Conservation (phyloP, 2,329 filamentous ascomycete genomes). For the Venturia aucupariae region DNA sequence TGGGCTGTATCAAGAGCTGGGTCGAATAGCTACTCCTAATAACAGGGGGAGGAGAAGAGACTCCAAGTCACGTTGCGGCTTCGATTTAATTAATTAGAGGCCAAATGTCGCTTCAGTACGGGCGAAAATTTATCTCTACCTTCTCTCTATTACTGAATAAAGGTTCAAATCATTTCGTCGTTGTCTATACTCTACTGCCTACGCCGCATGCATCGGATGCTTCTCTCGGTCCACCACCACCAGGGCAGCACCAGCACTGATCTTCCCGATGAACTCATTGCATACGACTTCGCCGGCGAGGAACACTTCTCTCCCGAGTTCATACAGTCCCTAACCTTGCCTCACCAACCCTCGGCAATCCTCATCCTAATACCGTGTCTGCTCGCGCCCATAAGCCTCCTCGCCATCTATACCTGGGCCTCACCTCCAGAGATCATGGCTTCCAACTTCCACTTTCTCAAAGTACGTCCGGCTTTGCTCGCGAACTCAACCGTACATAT, state of each 20-base stretch:
- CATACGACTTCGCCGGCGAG: conserved; percentile 2
- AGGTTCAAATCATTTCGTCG: neutral
- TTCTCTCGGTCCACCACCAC: neutral
- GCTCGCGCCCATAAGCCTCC: neutral
- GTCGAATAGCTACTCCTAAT: neutral
- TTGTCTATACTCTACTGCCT: neutral
- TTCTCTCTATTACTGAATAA: neutral
- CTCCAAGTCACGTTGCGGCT: neutral
- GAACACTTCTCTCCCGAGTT: conserved; percentile 5
- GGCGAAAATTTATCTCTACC: neutral
- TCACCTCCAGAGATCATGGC: neutral
- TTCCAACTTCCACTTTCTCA: conserved; percentile 20
- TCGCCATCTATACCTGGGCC: neutral
- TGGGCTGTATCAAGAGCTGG: neutral
- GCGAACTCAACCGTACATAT: neutral
- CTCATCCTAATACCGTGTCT: neutral
- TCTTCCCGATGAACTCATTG: conserved; percentile 4
- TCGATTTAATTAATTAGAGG: neutral
- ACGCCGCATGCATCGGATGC: neutral
- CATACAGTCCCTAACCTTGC: neutral
- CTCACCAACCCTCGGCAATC: neutral
- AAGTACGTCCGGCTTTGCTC: conserved; percentile 16
- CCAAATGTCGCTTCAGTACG: neutral
- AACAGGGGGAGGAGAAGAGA: neutral
- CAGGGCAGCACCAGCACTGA: neutral